Evolutionary conservation across 163 green algal species (phyloP).

Genomic region (Scenedesmus sp.): DNA sequence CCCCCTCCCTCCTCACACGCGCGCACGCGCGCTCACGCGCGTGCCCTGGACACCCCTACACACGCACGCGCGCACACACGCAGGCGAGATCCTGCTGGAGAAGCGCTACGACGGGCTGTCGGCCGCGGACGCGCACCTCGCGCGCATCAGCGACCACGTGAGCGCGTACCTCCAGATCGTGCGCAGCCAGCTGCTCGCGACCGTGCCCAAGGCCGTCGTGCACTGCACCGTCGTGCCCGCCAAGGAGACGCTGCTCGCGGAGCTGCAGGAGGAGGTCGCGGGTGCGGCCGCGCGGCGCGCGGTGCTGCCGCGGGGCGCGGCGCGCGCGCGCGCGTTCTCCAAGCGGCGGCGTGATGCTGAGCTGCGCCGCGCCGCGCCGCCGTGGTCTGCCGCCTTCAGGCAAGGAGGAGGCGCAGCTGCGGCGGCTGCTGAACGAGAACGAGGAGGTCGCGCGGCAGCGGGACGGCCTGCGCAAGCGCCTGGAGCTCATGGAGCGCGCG

Average conservation of each 20-base stretch:
- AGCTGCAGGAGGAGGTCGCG: slow-evolving; percentile 78
- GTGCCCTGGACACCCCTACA: not conserved
- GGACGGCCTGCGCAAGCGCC: slow-evolving; percentile 53
- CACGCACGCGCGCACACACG: too few species aligned
- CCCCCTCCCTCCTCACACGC: too few species aligned
- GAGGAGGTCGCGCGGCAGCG: slow-evolving; percentile 80
- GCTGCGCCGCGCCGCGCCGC: too few species aligned
- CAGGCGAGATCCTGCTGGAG: slow-evolving; percentile 49
- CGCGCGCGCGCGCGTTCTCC: too few species aligned
- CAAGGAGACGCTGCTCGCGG: slow-evolving; percentile 81
- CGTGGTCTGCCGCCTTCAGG: too few species aligned
- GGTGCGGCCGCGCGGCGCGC: not conserved
- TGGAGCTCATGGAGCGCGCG: slow-evolving; percentile 62
- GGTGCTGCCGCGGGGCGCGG: too few species aligned
- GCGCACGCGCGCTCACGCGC: not conserved
- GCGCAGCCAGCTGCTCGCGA: slow-evolving; percentile 90
- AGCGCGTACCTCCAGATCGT: slow-evolving; percentile 92
- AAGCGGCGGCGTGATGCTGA: too few species aligned
- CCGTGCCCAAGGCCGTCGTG: slow-evolving; percentile 94
- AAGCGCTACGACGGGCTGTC: slow-evolving; percentile 64
- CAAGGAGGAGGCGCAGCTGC: slow-evolving; percentile 78
- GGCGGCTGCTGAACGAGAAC: slow-evolving; percentile 87
- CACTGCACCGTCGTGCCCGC: slow-evolving; percentile 88
- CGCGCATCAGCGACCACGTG: slow-evolving; percentile 87
- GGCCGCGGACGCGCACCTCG: slow-evolving; percentile 74